These are phyloP conservation scores for Xylariaceae sp. DNA, from an alignment of 2,329 filamentous ascomycete genomes.

Conservation along the genomic window DNA sequence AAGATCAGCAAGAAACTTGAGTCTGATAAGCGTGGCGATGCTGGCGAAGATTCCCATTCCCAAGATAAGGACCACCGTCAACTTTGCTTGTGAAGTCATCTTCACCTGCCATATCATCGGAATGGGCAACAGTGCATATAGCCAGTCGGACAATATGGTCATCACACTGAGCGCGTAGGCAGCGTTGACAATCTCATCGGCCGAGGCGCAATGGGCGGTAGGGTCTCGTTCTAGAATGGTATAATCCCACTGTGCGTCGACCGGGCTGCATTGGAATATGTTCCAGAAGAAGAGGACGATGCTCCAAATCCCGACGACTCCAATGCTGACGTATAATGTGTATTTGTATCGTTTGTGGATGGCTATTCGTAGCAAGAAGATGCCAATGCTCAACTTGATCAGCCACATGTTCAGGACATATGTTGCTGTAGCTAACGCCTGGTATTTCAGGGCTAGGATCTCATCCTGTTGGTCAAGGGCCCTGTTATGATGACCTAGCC, in stretches of 20 bases:
- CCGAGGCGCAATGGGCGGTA: slow-evolving; percentile 37
- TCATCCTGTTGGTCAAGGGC: slow-evolving; percentile 36
- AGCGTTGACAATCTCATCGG: slow-evolving; percentile 40
- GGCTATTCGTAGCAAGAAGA: slow-evolving; percentile 47
- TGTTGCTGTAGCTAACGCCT: slow-evolving; percentile 45
- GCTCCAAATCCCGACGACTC: slow-evolving; percentile 43
- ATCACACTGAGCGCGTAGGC: slow-evolving; percentile 49
- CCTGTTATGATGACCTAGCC: slow-evolving; percentile 44
- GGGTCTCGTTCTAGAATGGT: slow-evolving; percentile 33
- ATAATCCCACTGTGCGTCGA: slow-evolving; percentile 50
- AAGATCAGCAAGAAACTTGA: slow-evolving; percentile 44
- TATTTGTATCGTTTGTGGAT: slow-evolving; percentile 42
- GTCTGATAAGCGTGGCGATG: slow-evolving; percentile 48
- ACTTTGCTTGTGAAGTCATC: slow-evolving; percentile 48
- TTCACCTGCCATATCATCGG: slow-evolving; percentile 52
- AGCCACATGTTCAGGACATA: slow-evolving; percentile 53
- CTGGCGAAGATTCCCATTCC: slow-evolving; percentile 51
- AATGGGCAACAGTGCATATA: slow-evolving; percentile 50
- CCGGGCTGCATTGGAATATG: slow-evolving; percentile 40
- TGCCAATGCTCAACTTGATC: slow-evolving; percentile 51
- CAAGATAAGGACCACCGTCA: slow-evolving; percentile 46
- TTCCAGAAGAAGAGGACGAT: slow-evolving; percentile 48
- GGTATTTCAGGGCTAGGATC: slow-evolving; percentile 48
- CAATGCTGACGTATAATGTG: slow-evolving; percentile 41
- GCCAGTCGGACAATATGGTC: slow-evolving; percentile 50